Percentiles rank a stretch among this genome's conserved stretches.
Conservation (phyloP, 805 yeast species). For the Pichia insulana region DNA sequence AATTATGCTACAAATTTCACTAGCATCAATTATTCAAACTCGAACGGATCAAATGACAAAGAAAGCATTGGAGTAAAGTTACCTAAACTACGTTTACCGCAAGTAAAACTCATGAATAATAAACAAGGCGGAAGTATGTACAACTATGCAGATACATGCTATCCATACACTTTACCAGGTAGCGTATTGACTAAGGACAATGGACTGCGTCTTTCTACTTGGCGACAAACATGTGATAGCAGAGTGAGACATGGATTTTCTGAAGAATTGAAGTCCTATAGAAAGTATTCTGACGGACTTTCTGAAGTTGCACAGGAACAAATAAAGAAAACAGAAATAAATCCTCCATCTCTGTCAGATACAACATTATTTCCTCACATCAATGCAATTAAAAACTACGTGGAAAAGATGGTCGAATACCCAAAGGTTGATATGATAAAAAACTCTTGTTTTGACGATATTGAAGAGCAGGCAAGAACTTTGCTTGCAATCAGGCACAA, state of each 20-base stretch:
- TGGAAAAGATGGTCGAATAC: slow-evolving; percentile 12
- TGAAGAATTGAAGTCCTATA: slow-evolving; percentile 31
- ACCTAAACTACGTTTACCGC: slow-evolving; percentile 15
- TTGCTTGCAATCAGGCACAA: slow-evolving; percentile 1
- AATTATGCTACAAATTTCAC: background rate
- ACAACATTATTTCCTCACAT: slow-evolving; percentile 10
- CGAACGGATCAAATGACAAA: background rate
- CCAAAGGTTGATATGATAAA: slow-evolving; percentile 1
- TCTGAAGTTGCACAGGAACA: slow-evolving; percentile 1
- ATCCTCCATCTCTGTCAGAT: slow-evolving; percentile 3
- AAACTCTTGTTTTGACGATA: background rate
- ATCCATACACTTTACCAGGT: slow-evolving; percentile 23
- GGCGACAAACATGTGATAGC: slow-evolving; percentile 35
- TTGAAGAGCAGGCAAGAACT: slow-evolving; percentile 1
- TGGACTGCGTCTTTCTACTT: slow-evolving; percentile 31
- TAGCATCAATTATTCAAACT: background rate
- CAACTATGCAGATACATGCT: slow-evolving; percentile 30
- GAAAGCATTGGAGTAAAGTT: slow-evolving; percentile 18
- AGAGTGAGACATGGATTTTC: slow-evolving; percentile 35
- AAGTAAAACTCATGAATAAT: slow-evolving; percentile 12
- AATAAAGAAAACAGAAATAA: background rate
- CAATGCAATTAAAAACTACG: slow-evolving; percentile 18
- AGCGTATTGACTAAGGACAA: slow-evolving; percentile 21
- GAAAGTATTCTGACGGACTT: slow-evolving; percentile 25
- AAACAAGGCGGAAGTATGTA: slow-evolving; percentile 18